These are phyloP conservation scores for Umbelopsis vinacea DNA, from an alignment of 192 early-diverging fungal genomes.

Conservation along the genomic window DNA sequence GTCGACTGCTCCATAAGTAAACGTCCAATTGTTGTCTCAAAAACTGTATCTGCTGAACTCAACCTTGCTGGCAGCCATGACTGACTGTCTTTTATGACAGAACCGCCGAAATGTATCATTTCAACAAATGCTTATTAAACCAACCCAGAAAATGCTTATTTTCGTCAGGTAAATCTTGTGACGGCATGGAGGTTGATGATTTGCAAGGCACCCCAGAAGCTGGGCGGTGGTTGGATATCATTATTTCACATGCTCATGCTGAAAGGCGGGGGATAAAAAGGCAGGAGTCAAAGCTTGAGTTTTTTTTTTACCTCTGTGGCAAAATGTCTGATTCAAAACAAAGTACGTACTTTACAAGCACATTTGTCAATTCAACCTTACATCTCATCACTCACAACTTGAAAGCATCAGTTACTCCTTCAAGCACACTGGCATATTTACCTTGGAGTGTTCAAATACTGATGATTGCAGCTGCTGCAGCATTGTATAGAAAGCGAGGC, in stretches of 20 bases:
- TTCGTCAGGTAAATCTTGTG: too few relatives aligned
- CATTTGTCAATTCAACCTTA: neutral
- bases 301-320: neutral
- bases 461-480: slow-evolving; percentile 15
- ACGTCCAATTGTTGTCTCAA: too few relatives aligned
- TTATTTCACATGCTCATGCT: slow-evolving; percentile 17
- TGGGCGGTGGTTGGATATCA: slow-evolving; percentile 4
- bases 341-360: slow-evolving; percentile 3
- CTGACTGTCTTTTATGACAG: too few relatives aligned
- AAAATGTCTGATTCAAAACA: slow-evolving; percentile 21
- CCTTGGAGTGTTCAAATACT: slow-evolving; percentile 11
- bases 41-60: too few relatives aligned
- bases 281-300: neutral
- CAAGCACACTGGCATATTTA: slow-evolving; percentile 9
- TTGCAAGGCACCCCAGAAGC: slow-evolving; percentile 12
- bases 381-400: neutral
- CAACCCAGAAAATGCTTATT: too few relatives aligned
- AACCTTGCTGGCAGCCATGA: too few relatives aligned
- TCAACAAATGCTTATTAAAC: too few relatives aligned
- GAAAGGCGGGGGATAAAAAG: slow-evolving; percentile 5
- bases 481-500: slow-evolving; percentile 28
- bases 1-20: too few relatives aligned
- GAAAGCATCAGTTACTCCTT: neutral
- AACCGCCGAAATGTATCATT: too few relatives aligned
- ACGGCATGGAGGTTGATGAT: too few relatives aligned